phyloP scores from a whole-genome alignment of 345 rosid species.

The Arabis alpina region DNA sequence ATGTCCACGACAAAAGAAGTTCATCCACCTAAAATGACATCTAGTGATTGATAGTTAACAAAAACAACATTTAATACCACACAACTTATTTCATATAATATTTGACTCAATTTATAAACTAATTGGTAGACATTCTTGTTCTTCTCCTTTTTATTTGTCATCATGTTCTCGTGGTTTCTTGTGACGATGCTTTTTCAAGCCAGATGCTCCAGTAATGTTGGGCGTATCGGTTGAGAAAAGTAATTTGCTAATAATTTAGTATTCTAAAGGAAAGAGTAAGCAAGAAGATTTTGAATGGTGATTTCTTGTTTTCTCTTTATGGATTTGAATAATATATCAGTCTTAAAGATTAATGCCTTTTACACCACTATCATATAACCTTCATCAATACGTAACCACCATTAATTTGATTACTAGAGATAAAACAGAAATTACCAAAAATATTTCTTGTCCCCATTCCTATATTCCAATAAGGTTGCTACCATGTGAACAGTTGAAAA shows the following conservation, averaged over 20 bases:
- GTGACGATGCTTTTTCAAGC: slow-evolving; percentile 32
- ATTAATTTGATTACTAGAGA: slow-evolving; percentile 28
- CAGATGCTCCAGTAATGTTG: slow-evolving; percentile 48
- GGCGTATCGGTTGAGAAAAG: slow-evolving; percentile 78
- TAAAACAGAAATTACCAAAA: slow-evolving; percentile 30
- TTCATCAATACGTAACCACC: slow-evolving; percentile 28
- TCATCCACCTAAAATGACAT: slow-evolving; percentile 45
- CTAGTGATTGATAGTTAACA: slow-evolving; percentile 42
- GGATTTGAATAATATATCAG: slow-evolving; percentile 32
- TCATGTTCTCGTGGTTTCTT: slow-evolving; percentile 44
- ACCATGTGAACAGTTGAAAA: slow-evolving; percentile 39
- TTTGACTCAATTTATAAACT: slow-evolving; percentile 24
- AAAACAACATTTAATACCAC: slow-evolving; percentile 31
- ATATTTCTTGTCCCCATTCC: slow-evolving; percentile 32
- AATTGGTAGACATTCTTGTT: slow-evolving; percentile 39
- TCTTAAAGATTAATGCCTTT: slow-evolving; percentile 27
- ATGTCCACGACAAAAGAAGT: slow-evolving; percentile 44
- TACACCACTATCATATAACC: slow-evolving; percentile 32
- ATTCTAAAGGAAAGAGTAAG: slow-evolving; percentile 42
- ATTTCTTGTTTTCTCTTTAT: slow-evolving; percentile 33
- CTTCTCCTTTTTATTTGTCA: slow-evolving; percentile 27
- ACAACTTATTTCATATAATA: slow-evolving; percentile 34
- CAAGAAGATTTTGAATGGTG: slow-evolving; percentile 44
- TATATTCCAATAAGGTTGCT: slow-evolving; percentile 34
- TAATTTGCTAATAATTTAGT: slow-evolving; percentile 31